Base-by-base conservation (phyloP, 495 filamentous ascomycete species). In the Podospora comata region DNA sequence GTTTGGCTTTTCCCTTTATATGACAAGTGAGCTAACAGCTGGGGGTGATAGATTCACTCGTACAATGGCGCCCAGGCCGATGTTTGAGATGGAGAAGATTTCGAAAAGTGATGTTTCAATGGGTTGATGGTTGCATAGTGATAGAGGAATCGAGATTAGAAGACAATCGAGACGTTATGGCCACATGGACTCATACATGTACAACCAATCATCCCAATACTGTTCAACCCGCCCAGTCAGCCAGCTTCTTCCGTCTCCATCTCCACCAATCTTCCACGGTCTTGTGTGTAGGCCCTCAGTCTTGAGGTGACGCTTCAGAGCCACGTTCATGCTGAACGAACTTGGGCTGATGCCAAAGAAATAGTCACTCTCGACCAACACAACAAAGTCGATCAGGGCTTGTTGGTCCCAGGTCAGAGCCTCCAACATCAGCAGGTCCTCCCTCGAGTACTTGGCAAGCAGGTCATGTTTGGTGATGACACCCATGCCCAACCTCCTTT, bases 141-240 rank as follows among this genome's bases (percentile, higher is more conserved):
- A 11, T 5, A 48, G 5, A 48, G 39, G 15, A 23, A 23, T 23
- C 23, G 23, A 23, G 23, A 23, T 23, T 23, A 23, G 23, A 23
- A 23, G 2, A 23, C 23, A 23, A 23, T 23, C 23, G 23, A 48
- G 9, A 11, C 9, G 0, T 11, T 60, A 81, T 20, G 81, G 78
- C 80, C 81, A 83, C 68, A 83, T 70, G 0, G 79, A 79, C 44
- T 83, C 81, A 53, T 74, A 83, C 80, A 83, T 83, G 34, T 79
- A 83, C 7, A 81, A 65, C 80, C 80, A 82, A 39, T 83, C 78
- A 19, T 80, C 76, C 79, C 78, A 82, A 60, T 82, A 83, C 5
- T 74, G 65, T 20, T 77, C 71, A 60, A 79, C 79, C 7, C 71
- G 76, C 2, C 81, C 81, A 0, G 79, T 71, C 32, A 83, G 68